A percentile compares a stretch with the other conserved stretches of the same genome.
These are phyloP conservation scores for Asclepias syriaca DNA, from an alignment of 257 asterid species.

Conservation along the genomic window DNA sequence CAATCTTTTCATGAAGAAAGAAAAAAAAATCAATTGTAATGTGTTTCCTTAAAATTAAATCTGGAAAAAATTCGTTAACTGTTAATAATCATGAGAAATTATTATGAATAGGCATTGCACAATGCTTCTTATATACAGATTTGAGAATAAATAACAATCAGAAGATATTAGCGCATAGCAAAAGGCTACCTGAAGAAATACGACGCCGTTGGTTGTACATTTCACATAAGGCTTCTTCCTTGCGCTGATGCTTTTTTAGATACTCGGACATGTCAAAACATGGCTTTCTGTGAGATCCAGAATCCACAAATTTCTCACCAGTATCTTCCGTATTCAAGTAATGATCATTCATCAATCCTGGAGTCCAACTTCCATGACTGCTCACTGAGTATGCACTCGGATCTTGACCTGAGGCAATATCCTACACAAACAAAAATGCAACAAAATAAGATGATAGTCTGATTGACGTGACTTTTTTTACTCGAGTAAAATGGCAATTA, in stretches of 20 bases:
- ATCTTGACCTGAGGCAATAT: conserved; percentile 19
- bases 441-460: too few species aligned
- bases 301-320: conserved; percentile 13
- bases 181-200: conserved; percentile 61
- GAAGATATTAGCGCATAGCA: conserved; percentile 43
- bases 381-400: conserved; percentile 40
- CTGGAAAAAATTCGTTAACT: too few species aligned
- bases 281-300: conserved; percentile 18
- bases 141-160: conserved; percentile 12
- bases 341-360: conserved; percentile 22
- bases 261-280: conserved; percentile 61
- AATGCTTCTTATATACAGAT: neutral
- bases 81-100: too few species aligned
- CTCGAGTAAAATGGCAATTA: too few species aligned
- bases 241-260: conserved; percentile 22
- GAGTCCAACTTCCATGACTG: conserved; percentile 76
- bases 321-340: conserved; percentile 17
- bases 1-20: too few species aligned
- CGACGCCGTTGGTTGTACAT: conserved; percentile 51
- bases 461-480: too few species aligned
- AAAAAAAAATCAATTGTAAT: too few species aligned
- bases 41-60: too few species aligned
- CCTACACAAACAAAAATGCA: conserved; percentile 26
- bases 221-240: conserved; percentile 60
- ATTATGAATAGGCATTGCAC: too few species aligned